Percentiles rank a stretch among this genome's conserved stretches.
phyloP scores from a whole-genome alignment of 1,139 yeast genomes.

The Kodamaea alishanica region DNA sequence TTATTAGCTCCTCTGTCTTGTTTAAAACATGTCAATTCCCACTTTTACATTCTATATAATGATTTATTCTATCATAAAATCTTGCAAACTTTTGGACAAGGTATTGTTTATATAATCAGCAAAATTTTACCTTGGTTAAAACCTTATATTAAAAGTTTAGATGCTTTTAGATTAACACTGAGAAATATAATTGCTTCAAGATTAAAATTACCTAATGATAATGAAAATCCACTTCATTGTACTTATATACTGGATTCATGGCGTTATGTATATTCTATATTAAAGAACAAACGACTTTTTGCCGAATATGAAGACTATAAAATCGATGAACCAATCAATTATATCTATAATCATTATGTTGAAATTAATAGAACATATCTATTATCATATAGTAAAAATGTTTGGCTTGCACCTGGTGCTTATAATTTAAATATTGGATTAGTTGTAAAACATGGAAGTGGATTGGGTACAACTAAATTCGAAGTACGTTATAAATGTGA shows the following conservation, averaged over 20 bases:
- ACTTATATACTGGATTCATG: constrained; percentile 49
- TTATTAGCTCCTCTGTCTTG: constrained; percentile 39
- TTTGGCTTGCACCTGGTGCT: constrained; percentile 50
- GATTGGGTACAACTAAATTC: constrained; percentile 59
- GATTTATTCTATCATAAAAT: constrained; percentile 45
- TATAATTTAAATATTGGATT: constrained; percentile 53
- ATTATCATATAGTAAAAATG: constrained; percentile 42
- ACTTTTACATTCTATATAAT: constrained; percentile 48
- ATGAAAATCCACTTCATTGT: constrained; percentile 9
- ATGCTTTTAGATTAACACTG: constrained; percentile 38
- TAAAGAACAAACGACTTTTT: constrained; percentile 49
- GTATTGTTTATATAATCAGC: constrained; percentile 24
- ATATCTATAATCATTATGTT: constrained; percentile 42
- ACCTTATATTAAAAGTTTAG: constrained; percentile 46
- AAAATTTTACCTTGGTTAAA: constrained; percentile 40
- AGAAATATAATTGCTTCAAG: constrained; percentile 35
- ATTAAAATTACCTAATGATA: constrained; percentile 19
- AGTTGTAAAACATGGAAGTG: constrained; percentile 50
- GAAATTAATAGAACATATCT: constrained; percentile 49
- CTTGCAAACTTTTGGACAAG: constrained; percentile 41
- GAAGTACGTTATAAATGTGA: constrained; percentile 33
- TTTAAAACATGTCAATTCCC: constrained; percentile 39
- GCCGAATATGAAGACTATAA: constrained; percentile 51
- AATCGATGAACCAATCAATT: constrained; percentile 49
- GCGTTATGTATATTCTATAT: constrained; percentile 49